Conservation (phyloP, 225 moss, liverwort and hornwort genomes). For the Lunularia cruciata region DNA sequence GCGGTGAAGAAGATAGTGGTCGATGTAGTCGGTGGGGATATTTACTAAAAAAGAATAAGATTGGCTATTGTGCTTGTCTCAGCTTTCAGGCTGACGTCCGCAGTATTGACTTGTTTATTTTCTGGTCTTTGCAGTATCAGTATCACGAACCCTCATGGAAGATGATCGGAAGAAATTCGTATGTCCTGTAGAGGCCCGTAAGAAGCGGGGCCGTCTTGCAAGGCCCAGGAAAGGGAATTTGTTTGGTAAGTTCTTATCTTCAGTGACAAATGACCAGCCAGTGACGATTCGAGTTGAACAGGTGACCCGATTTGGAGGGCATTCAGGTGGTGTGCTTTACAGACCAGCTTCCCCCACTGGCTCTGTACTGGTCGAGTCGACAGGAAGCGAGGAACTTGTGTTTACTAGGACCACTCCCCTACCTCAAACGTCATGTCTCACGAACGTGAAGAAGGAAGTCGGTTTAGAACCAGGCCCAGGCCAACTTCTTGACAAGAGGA, state of each 20-base stretch:
- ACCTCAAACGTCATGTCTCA: not conserved
- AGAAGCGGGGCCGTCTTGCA: conserved; percentile 38
- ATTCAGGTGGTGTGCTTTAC: conserved; percentile 3
- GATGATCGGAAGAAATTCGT: conserved; percentile 22
- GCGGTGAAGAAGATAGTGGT: too few relatives aligned
- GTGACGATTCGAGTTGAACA: conserved; percentile 26
- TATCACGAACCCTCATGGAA: conserved; percentile 1
- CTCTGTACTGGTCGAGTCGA: conserved; percentile 3
- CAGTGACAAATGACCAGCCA: not conserved
- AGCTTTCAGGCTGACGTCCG: too few relatives aligned
- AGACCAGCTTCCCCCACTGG: conserved; percentile 19
- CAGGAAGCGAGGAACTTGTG: not conserved
- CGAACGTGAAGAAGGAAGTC: not conserved
- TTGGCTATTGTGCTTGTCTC: too few relatives aligned
- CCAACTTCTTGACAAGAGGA: too few relatives aligned
- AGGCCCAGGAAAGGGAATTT: conserved; percentile 30
- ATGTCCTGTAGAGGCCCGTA: conserved; percentile 28
- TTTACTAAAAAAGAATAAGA: too few relatives aligned
- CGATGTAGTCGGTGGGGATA: too few relatives aligned
- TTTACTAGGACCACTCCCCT: not conserved
- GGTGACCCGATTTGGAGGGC: conserved; percentile 27
- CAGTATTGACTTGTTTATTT: not conserved
- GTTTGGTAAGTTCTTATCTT: conserved; percentile 19
- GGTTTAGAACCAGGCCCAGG: not conserved
- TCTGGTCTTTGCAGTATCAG: conserved; percentile 14